A percentile compares a stretch with the other conserved stretches of the same genome.
Evolutionary conservation across 441 rosid species (phyloP).

Genomic region (Pelargonium cotyledonis): DNA sequence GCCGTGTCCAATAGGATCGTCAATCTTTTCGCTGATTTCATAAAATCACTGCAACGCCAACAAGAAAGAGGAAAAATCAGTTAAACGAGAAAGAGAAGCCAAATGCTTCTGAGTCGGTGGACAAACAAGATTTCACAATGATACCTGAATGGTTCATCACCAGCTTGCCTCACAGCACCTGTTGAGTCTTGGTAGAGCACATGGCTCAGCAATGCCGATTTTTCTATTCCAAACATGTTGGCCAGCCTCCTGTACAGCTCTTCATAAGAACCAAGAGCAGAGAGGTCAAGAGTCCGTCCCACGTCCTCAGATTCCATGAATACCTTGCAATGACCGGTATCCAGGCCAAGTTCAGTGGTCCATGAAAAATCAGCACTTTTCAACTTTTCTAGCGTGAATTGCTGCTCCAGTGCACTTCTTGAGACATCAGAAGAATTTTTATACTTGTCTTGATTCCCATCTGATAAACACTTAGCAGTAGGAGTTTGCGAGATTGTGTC

Average conservation of each 20-base stretch:
- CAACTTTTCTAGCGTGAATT: neutral
- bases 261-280: conserved; percentile 65
- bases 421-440: conserved; percentile 10
- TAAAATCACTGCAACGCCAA: conserved; percentile 46
- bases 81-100: neutral
- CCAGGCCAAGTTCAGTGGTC: conserved; percentile 31
- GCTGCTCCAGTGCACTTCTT: conserved; percentile 27
- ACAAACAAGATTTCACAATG: neutral
- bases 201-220: conserved; percentile 43
- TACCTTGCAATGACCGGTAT: conserved; percentile 80
- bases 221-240: conserved; percentile 65
- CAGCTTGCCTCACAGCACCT: conserved; percentile 52
- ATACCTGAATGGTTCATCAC: conserved; percentile 90
- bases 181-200: conserved; percentile 66
- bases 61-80: neutral
- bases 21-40: conserved; percentile 57
- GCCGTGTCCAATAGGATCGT: conserved; percentile 56
- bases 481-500: conserved; percentile 37
- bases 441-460: conserved; percentile 19
- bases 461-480: conserved; percentile 31
- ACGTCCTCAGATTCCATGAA: conserved; percentile 87
- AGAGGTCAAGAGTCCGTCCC: conserved; percentile 78
- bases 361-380: neutral
- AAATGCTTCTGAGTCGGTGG: too few relatives aligned
- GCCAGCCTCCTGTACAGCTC: conserved; percentile 58